Evolutionary conservation across 306 rosid genomes (phyloP).

Genomic region (Cucumis hystrix): DNA sequence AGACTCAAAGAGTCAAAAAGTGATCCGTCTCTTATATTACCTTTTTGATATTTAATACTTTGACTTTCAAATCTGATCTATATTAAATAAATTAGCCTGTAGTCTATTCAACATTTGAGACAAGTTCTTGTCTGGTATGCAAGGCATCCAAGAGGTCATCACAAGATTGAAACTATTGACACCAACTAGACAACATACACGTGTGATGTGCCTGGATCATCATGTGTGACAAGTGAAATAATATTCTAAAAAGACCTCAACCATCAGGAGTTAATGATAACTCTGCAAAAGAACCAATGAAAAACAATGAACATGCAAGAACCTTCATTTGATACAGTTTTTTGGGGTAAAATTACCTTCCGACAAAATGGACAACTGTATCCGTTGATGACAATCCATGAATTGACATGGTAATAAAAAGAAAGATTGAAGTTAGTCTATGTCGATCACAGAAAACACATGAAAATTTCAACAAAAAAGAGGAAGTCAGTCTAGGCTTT

Average conservation of each 20-base stretch:
- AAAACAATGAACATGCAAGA: background rate
- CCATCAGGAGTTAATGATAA: background rate
- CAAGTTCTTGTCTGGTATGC: background rate
- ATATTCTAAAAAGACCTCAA: background rate
- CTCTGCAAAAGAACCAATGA: background rate
- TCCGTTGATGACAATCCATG: slow-evolving; percentile 20
- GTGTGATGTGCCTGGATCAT: background rate
- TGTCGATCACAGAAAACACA: background rate
- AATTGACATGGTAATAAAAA: slow-evolving; percentile 2
- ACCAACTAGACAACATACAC: background rate
- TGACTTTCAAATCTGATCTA: background rate
- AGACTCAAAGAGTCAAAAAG: background rate
- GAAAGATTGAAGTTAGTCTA: slow-evolving; percentile 24
- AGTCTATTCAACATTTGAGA: background rate
- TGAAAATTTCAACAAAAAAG: background rate
- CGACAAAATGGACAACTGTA: slow-evolving; percentile 94
- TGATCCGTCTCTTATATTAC: background rate
- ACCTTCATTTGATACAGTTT: background rate
- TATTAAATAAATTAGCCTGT: background rate
- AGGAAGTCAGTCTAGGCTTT: background rate
- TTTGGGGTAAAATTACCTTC: slow-evolving; percentile 43
- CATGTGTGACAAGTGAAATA: background rate
- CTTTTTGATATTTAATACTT: background rate
- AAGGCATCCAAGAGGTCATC: background rate
- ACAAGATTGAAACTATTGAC: background rate